These are phyloP conservation scores for Trichoderma citrinoviride DNA, from an alignment of 2,329 filamentous ascomycete species.

Conservation along the genomic window DNA sequence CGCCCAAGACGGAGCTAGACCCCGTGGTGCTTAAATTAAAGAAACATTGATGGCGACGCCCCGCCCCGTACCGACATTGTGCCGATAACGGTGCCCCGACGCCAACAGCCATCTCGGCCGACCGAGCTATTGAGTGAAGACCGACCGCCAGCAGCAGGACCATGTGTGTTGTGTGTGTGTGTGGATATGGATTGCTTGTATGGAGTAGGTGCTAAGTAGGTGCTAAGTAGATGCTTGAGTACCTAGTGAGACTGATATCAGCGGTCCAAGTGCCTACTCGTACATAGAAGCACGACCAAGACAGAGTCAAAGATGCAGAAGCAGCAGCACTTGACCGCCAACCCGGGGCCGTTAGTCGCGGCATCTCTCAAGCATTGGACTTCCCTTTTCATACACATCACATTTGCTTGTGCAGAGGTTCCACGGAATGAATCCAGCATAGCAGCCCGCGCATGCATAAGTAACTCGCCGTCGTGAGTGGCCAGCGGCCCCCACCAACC, in stretches of 20 bases:
- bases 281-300: too few relatives aligned
- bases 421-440: neutral
- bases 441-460: constrained; percentile 14
- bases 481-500: constrained; percentile 8
- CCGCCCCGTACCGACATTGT: constrained; percentile 20
- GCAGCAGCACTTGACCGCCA: constrained; percentile 11
- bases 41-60: neutral
- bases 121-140: neutral
- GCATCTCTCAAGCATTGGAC: neutral
- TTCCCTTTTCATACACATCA: neutral
- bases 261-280: too few relatives aligned
- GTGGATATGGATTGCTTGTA: neutral
- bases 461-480: constrained; percentile 6
- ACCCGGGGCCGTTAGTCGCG: neutral
- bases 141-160: neutral
- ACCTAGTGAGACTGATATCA: too few relatives aligned
- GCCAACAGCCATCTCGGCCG: neutral
- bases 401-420: neutral
- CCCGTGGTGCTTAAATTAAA: constrained; percentile 11
- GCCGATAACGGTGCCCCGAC: constrained; percentile 2
- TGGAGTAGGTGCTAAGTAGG: neutral
- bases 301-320: too few relatives aligned
- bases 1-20: constrained; percentile 15
- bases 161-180: neutral
- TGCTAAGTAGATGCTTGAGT: too few relatives aligned